A percentile compares a stretch with the other conserved stretches of the same genome.
These are phyloP conservation scores for Tricholoma saponaceum DNA, from an alignment of 768 basidiomycete species.

Conservation along the genomic window DNA sequence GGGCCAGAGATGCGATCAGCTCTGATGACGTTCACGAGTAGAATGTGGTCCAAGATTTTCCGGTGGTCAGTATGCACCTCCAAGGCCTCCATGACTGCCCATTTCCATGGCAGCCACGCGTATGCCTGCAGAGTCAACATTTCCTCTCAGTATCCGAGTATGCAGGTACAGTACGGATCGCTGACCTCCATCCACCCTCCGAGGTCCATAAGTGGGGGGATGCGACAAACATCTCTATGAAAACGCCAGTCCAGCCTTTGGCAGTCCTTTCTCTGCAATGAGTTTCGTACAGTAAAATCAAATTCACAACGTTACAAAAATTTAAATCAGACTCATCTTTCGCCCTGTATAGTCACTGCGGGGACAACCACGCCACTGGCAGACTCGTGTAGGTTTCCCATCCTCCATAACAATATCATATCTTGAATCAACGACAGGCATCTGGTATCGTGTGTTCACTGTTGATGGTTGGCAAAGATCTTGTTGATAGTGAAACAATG, in stretches of 20 bases:
- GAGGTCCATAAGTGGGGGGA: too few species aligned
- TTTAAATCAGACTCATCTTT: background rate
- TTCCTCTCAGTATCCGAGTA: too few species aligned
- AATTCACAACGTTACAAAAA: too few species aligned
- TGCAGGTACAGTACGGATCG: background rate
- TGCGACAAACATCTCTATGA: background rate
- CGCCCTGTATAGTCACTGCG: background rate
- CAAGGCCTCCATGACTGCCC: background rate
- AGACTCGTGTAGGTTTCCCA: background rate
- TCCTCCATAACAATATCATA: background rate
- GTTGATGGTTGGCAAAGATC: too few species aligned
- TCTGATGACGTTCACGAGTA: background rate
- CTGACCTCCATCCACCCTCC: too few species aligned
- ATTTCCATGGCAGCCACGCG: background rate
- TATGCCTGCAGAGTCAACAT: too few species aligned
- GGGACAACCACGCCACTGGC: background rate
- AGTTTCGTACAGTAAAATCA: background rate
- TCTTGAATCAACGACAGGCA: background rate
- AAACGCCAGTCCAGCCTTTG: background rate
- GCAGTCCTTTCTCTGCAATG: background rate
- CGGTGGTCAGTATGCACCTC: background rate
- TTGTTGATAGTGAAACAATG: too few species aligned
- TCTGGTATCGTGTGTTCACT: background rate
- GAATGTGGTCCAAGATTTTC: background rate
- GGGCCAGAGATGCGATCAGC: too few species aligned